Percentiles rank a stretch among this genome's conserved stretches.
These are phyloP conservation scores for Leishmania guyanensis DNA, from an alignment of 208 protist genomes.

Conservation along the genomic window DNA sequence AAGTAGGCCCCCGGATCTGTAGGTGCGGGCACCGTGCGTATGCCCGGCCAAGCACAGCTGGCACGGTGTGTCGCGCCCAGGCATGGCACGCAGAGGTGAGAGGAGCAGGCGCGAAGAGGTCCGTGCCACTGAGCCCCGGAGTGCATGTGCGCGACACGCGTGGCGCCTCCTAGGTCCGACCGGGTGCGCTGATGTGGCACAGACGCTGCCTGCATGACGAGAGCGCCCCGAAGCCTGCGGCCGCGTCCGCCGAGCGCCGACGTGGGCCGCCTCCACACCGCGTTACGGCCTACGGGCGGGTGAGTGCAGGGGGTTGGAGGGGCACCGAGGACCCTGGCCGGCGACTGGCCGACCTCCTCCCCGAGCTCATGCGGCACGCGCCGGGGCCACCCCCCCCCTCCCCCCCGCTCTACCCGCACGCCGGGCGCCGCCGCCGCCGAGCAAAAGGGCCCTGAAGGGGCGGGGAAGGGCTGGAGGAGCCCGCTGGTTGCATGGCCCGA, in stretches of 20 bases:
- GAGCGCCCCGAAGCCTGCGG: too few relatives aligned
- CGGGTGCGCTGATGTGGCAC: too few relatives aligned
- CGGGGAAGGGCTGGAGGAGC: neutral
- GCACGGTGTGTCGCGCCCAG: too few relatives aligned
- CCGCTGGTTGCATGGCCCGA: neutral
- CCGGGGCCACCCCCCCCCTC: neutral
- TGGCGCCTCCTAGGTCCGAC: too few relatives aligned
- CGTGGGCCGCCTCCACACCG: neutral
- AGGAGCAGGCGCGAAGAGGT: too few relatives aligned
- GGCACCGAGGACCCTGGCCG: neutral
- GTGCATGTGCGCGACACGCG: too few relatives aligned
- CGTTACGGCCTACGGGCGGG: neutral
- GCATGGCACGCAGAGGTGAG: too few relatives aligned
- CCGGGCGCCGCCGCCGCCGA: neutral
- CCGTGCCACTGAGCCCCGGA: too few relatives aligned
- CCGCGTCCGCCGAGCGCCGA: neutral
- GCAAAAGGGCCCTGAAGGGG: neutral
- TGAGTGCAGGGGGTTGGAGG: neutral
- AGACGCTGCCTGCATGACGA: too few relatives aligned
- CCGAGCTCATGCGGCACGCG: neutral
- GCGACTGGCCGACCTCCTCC: neutral
- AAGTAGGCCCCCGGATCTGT: too few relatives aligned
- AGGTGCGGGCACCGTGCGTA: too few relatives aligned
- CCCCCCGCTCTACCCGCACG: neutral
- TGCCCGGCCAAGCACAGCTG: too few relatives aligned